These are phyloP conservation scores for Sporothrix brunneoviolacea DNA, from an alignment of 2,329 filamentous ascomycete genomes.

Conservation along the genomic window DNA sequence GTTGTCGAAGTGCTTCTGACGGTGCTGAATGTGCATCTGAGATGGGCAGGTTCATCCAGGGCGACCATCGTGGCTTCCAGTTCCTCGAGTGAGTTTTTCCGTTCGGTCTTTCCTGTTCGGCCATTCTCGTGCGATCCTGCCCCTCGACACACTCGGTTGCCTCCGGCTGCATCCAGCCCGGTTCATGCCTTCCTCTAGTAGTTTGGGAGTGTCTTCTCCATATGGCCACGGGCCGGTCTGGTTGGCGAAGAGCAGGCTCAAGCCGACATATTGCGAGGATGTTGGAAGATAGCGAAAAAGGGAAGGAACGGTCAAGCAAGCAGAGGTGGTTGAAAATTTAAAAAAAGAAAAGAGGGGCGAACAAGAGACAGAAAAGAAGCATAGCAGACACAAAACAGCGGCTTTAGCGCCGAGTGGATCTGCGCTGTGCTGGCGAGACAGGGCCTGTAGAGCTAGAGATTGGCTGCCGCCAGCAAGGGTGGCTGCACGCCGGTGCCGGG, in stretches of 20 bases:
- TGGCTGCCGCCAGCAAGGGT: slow-evolving; percentile 19
- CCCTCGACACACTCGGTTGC: too few species aligned
- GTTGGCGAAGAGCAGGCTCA: neutral
- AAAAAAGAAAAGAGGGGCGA: too few species aligned
- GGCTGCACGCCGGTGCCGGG: slow-evolving; percentile 12
- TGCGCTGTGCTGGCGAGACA: slow-evolving; percentile 16
- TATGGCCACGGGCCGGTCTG: slow-evolving; percentile 1
- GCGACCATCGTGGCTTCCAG: too few species aligned
- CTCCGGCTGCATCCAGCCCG: too few species aligned
- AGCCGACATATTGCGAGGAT: neutral
- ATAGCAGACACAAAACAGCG: too few species aligned
- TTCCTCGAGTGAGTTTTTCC: too few species aligned
- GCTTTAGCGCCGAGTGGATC: slow-evolving; percentile 19
- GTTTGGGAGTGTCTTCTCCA: slow-evolving; percentile 3
- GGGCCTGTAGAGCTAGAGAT: slow-evolving; percentile 17
- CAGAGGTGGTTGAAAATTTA: too few species aligned
- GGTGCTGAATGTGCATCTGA: neutral
- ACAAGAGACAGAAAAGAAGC: neutral
- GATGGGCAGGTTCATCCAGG: neutral
- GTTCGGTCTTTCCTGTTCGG: too few species aligned
- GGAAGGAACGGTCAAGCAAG: neutral
- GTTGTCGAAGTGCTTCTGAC: neutral
- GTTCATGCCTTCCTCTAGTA: too few species aligned
- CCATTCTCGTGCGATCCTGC: too few species aligned
- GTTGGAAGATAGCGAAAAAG: too few species aligned